Conservation (phyloP, 371 early-diverging fungal species). For the Parasitella parasitica region DNA sequence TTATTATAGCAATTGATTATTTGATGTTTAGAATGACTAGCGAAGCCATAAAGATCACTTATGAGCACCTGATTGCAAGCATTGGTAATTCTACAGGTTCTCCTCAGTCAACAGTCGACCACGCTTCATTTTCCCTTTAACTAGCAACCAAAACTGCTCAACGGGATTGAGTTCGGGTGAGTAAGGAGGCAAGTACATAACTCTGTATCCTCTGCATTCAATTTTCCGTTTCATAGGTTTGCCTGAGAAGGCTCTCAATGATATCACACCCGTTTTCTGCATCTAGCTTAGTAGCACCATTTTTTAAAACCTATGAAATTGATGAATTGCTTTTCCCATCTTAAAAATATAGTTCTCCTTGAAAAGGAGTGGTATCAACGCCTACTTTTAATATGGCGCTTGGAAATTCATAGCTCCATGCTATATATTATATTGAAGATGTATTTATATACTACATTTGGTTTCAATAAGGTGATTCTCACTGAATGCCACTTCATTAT, state of each 20-base stretch:
- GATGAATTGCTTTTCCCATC: not conserved
- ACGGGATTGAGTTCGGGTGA: conserved; percentile 9
- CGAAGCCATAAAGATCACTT: not conserved
- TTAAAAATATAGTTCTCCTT: not conserved
- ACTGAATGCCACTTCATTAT: conserved; percentile 16
- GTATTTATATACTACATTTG: conserved; percentile 16
- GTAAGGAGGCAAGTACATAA: conserved; percentile 2
- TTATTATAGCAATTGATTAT: not conserved
- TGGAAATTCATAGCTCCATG: conserved; percentile 14
- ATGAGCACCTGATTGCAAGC: not conserved
- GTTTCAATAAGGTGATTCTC: conserved; percentile 15
- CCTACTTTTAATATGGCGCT: conserved; percentile 15
- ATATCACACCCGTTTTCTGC: no score
- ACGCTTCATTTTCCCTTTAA: conserved; percentile 20
- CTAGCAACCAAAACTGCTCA: conserved; percentile 11
- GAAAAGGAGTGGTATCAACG: conserved; percentile 5
- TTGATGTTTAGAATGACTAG: not conserved
- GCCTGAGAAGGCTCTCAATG: no score
- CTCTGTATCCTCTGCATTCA: conserved; percentile 14
- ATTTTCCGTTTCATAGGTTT: conserved; percentile 15
- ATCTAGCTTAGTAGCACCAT: no score
- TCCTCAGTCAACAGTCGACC: conserved; percentile 10
- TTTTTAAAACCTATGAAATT: no score
- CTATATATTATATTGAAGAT: conserved; percentile 15
- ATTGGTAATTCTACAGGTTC: conserved; percentile 2